A percentile compares a stretch with the other conserved stretches of the same genome.
These are phyloP conservation scores for Porphyrellus sp. DNA, from an alignment of 1,284 basidiomycete species.

Conservation along the genomic window DNA sequence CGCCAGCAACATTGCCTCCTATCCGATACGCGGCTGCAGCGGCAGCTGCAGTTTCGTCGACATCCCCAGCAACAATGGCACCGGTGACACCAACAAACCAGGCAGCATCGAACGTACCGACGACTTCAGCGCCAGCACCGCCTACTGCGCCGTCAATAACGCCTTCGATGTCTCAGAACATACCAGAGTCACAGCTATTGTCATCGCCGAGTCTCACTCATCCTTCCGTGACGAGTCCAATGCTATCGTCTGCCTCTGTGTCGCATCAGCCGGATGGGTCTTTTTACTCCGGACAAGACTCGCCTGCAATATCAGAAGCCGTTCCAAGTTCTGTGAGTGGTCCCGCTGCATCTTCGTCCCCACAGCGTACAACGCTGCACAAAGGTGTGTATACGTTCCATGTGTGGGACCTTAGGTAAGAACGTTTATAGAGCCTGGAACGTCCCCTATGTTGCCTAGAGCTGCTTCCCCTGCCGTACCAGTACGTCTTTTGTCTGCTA, in stretches of 20 bases:
- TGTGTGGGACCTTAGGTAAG: slow-evolving; percentile 25
- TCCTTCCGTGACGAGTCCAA: slow-evolving; percentile 73
- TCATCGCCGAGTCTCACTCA: slow-evolving; percentile 79
- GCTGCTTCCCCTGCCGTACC: slow-evolving; percentile 39
- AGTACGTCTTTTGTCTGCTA: slow-evolving; percentile 30
- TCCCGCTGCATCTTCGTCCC: slow-evolving; percentile 57
- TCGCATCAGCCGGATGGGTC: slow-evolving; percentile 69
- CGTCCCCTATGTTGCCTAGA: slow-evolving; percentile 39
- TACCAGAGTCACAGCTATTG: slow-evolving; percentile 48
- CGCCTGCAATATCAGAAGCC: slow-evolving; percentile 70
- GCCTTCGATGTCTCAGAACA: slow-evolving; percentile 39
- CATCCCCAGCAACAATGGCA: slow-evolving; percentile 22
- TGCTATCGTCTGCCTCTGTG: slow-evolving; percentile 71
- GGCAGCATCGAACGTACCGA: slow-evolving; percentile 29
- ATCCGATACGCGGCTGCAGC: slow-evolving; percentile 92
- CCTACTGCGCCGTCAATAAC: slow-evolving; percentile 40
- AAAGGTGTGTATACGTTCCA: slow-evolving; percentile 41
- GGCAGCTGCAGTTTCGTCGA: slow-evolving; percentile 71
- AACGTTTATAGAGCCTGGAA: slow-evolving; percentile 37
- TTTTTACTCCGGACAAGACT: slow-evolving; percentile 66
- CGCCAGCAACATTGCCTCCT: slow-evolving; percentile 65
- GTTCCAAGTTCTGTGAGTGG: slow-evolving; percentile 52
- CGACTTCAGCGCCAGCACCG: slow-evolving; percentile 32
- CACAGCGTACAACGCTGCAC: slow-evolving; percentile 40
- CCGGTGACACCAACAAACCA: slow-evolving; percentile 40